Evolutionary conservation across 805 yeast species (phyloP), one percentile per base, ranked within the genome.

Genomic region (Yarrowia hollandica): DNA sequence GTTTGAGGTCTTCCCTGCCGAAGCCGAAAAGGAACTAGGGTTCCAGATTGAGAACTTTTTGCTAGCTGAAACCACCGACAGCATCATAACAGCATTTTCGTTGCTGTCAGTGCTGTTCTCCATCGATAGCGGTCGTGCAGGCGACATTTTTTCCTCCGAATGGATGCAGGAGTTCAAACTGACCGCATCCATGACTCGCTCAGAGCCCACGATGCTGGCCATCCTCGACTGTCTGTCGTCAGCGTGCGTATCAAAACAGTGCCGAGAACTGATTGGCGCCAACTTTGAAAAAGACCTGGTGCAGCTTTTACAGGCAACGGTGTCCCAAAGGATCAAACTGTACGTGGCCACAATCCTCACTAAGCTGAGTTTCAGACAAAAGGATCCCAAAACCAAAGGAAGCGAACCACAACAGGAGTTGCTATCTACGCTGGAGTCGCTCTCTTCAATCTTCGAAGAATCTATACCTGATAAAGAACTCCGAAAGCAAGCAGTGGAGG

Each of bases 271-370:
- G 15, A 66, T 72, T 5, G 66, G 64, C 22, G 42, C 60, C 21
- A 66, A 65, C 42, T 68, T 64, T 42, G 64, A 60, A 22, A 30
- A 37, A 5, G 44, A 66, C 7, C 62, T 72, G 3, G 62, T 60
- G 6, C 44, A 62, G n/a, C 67, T 69, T 5, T 44, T 69, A 15
- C 62, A 58, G 23, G 59, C 62, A 4, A 52, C 66, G 6, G 54
- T 62, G 3, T 62, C 65, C 28, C 61, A 60, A 11, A 18, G 64
- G 8, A 64, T 65, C 22, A 64, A 63, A 39, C 64, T 69, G 14
- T 44, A 68, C 25, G 74, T 77, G 1, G 70, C 71, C 2, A 67
- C 72, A 1, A 70, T 74, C 14, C 63, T 68, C 25, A 67, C 73
- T 41, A 74, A 74, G 64, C 55, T 58, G 63, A 28, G 66, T 67